A percentile compares a stretch with the other conserved stretches of the same genome.
These are phyloP conservation scores for Magnusiomyces ingens DNA, from an alignment of 1,139 yeast species.

Conservation along the genomic window DNA sequence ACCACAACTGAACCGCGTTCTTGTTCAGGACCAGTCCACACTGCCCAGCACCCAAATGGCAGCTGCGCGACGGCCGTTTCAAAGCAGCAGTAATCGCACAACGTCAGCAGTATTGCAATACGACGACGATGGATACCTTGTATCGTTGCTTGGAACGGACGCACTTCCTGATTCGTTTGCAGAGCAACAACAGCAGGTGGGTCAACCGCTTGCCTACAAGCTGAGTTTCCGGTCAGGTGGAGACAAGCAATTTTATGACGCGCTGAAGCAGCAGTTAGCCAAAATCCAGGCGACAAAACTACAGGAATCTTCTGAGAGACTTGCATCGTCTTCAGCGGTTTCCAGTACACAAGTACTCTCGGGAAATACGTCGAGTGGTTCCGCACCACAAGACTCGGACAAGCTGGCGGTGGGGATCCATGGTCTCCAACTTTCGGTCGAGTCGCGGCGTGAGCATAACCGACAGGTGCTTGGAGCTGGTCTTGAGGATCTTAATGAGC, in stretches of 20 bases:
- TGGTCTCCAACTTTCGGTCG: slow-evolving; percentile 59
- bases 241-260: slow-evolving; percentile 28
- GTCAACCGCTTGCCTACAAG: slow-evolving; percentile 15
- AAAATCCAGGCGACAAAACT: slow-evolving; percentile 20
- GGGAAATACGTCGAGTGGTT: not conserved
- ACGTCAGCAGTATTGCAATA: slow-evolving; percentile 13
- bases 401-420: slow-evolving; percentile 47
- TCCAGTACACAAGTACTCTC: not conserved
- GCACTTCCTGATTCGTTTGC: slow-evolving; percentile 15
- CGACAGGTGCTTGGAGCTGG: slow-evolving; percentile 62
- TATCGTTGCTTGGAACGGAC: slow-evolving; percentile 24
- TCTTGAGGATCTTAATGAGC: slow-evolving; percentile 65
- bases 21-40: not conserved
- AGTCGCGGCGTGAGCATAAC: slow-evolving; percentile 50
- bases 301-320: slow-evolving; percentile 1
- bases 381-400: not conserved
- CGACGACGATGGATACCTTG: slow-evolving; percentile 21
- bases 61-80: not conserved
- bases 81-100: too few species aligned
- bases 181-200: slow-evolving; percentile 9
- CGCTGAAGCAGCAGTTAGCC: slow-evolving; percentile 23
- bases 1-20: slow-evolving; percentile 20
- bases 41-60: not conserved
- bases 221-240: slow-evolving; percentile 35
- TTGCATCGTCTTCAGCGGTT: not conserved